Evolutionary conservation across 306 rosid genomes (phyloP).

Genomic region (Acacia confusa): DNA sequence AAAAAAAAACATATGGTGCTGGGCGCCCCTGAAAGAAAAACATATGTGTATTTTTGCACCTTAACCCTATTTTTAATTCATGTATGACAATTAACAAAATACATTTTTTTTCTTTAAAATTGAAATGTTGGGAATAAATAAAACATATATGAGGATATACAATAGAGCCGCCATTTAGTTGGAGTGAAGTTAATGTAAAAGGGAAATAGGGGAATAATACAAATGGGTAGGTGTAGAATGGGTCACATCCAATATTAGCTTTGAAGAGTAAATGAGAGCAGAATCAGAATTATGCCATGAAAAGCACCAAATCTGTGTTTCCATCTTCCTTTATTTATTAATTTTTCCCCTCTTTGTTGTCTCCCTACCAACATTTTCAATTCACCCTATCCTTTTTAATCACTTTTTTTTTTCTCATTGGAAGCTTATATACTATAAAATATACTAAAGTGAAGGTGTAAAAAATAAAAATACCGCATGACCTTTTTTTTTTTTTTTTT

Average conservation of each 20-base stretch:
- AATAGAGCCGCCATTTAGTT: background rate
- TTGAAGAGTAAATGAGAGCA: background rate
- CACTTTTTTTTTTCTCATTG: too few relatives aligned
- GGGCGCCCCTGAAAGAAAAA: too few relatives aligned
- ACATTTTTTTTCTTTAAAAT: background rate
- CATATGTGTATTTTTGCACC: too few relatives aligned
- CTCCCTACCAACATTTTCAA: background rate
- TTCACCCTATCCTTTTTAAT: background rate
- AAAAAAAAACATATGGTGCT: too few relatives aligned
- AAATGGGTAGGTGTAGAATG: background rate
- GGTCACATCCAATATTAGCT: conserved; percentile 1
- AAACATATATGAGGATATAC: background rate
- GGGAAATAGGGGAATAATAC: background rate
- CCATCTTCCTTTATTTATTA: background rate
- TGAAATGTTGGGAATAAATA: background rate
- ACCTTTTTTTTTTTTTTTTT: too few relatives aligned
- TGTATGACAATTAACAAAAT: background rate
- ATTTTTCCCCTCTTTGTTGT: background rate
- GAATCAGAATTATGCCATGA: conserved; percentile 8
- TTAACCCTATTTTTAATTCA: too few relatives aligned
- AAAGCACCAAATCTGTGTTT: conserved; percentile 8
- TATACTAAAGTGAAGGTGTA: too few relatives aligned
- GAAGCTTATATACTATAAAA: too few relatives aligned
- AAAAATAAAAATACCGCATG: too few relatives aligned
- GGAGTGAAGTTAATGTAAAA: background rate